phyloP scores from a whole-genome alignment of 75 land plant species.

The Pseudotsuga menziesii region DNA sequence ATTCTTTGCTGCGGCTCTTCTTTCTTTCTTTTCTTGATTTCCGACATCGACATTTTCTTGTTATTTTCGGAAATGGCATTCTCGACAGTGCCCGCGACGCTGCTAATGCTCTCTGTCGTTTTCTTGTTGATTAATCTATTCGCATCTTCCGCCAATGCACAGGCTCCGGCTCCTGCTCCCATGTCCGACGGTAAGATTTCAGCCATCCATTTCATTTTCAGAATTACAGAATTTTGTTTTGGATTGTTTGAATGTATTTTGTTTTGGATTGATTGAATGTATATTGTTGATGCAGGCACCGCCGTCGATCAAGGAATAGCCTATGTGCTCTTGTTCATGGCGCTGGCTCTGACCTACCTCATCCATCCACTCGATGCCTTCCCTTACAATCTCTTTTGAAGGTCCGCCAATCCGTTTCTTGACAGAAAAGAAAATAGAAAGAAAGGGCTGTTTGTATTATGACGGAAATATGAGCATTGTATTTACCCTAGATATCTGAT shows the following conservation, averaged over 20 bases:
- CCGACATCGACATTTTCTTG: background rate
- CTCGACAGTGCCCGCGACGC: background rate
- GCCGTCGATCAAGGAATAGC: constrained; percentile 60
- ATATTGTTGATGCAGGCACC: constrained; percentile 21
- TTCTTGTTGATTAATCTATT: constrained; percentile 5
- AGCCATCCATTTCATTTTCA: background rate
- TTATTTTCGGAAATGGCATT: constrained; percentile 16
- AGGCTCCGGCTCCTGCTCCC: constrained; percentile 38
- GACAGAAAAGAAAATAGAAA: too few species aligned
- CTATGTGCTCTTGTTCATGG: constrained; percentile 46
- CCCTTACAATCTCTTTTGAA: constrained; percentile 16
- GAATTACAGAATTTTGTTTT: background rate
- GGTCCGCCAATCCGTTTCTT: too few species aligned
- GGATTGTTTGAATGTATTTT: too few species aligned
- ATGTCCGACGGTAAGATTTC: constrained; percentile 29
- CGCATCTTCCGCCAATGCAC: constrained; percentile 8
- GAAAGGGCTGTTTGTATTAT: too few species aligned
- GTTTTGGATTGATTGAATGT: too few species aligned
- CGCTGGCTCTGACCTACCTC: constrained; percentile 59
- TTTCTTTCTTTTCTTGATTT: background rate
- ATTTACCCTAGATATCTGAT: too few species aligned
- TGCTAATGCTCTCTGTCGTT: background rate
- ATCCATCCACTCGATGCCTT: constrained; percentile 55
- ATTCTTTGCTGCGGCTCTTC: too few species aligned
- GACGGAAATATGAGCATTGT: too few species aligned